Conservation (phyloP, 1,139 yeast species). For the Sugiyamaella castrensis region DNA sequence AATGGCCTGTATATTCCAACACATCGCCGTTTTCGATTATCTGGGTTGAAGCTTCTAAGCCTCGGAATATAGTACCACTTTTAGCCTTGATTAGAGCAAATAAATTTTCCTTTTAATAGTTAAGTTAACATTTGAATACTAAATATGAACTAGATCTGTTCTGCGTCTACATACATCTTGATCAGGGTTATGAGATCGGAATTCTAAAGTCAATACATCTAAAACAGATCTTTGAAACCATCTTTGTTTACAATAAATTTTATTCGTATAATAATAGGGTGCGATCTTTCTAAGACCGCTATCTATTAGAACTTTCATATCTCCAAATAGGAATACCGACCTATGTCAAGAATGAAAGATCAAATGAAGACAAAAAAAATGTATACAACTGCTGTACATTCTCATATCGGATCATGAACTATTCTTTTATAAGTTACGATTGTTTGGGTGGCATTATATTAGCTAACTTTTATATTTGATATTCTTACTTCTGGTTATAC, state of each 20-base stretch:
- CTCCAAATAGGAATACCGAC: not conserved
- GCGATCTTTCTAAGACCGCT: conserved; percentile 56
- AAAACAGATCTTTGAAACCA: conserved; percentile 80
- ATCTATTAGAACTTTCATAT: conserved; percentile 20
- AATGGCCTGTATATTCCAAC: conserved; percentile 75
- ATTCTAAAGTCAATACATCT: conserved; percentile 80
- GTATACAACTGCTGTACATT: too few species aligned
- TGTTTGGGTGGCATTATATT: too few species aligned
- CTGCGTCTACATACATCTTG: conserved; percentile 14
- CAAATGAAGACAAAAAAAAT: too few species aligned
- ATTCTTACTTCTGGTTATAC: too few species aligned
- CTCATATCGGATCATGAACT: too few species aligned
- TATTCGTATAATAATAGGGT: conserved; percentile 82
- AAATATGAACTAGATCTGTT: not conserved
- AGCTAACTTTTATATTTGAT: too few species aligned
- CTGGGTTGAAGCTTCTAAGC: not conserved
- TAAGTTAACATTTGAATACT: not conserved
- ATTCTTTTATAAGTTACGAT: too few species aligned
- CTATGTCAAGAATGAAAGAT: too few species aligned
- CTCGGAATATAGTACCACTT: not conserved
- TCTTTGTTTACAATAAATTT: conserved; percentile 82
- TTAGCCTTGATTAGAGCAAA: conserved; percentile 3
- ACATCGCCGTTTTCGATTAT: conserved; percentile 70
- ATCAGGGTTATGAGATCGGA: conserved; percentile 67
- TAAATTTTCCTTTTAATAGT: not conserved